Base-by-base conservation (phyloP, 2,329 filamentous ascomycete species). In the Calcarisporium arbuscula region DNA sequence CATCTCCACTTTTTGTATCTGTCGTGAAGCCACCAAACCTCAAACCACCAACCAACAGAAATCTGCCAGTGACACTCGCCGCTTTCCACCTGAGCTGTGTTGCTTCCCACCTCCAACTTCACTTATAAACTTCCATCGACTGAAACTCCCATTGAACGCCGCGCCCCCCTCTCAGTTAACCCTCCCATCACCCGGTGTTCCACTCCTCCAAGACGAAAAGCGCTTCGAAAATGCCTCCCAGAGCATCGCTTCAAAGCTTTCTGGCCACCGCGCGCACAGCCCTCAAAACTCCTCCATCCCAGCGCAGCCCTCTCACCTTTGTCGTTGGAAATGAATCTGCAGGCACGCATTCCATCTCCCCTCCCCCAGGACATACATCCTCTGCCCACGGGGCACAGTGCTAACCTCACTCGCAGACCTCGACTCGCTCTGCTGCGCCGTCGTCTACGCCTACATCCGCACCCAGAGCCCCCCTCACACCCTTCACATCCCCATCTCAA, bases 351-450 rank as follows among this genome's bases (percentile, higher is more conserved):
- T 26, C 8, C n/a, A 19, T 5, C 12, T 6, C 3, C 9, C 31
- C n/a, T 18, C 11, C 8, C 8, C 8, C 5, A n/a, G 6, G 14
- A 16, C 10, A 36, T 21, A 6, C 8, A n/a, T 5, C n/a, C 5
- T 8, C 4, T 7, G 5, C 9, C 21, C n/a, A 8, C 14, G 28
- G 1, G 3, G 8, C 1, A 19, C 12, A 19, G 1, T n/a, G 30
- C 31, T 21, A 34, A 10, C 7, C 8, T 3, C 4, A 25, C n/a
- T 3, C 10, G 22, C 39, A 84, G 85, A 92, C 47, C 78, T 92
- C 35, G 85, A 92, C 61, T 89, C 85, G 2, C 72, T 92, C 46
- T 85, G 82, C 56, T 82, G 77, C 19, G 76, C 85, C 18, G 61
- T 92, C 14, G 60, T 89, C 18, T 77, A 82, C 40, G 82, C 85